Conservation (phyloP, 192 early-diverging fungal species). For the Chytriomyces confervae region DNA sequence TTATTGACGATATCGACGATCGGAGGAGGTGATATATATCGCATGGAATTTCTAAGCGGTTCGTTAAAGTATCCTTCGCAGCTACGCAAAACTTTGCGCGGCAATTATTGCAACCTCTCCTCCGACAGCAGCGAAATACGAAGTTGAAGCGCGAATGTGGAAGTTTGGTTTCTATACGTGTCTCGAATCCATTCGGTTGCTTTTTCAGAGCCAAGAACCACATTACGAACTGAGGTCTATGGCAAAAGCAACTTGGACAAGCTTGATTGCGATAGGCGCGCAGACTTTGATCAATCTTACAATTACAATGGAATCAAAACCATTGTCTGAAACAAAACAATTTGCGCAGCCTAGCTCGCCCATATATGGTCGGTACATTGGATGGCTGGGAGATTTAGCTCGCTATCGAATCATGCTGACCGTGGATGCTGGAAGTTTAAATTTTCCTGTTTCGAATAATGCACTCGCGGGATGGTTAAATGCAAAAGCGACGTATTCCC, state of each 20-base stretch:
- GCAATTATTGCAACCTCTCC: constrained; percentile 13
- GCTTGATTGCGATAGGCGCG: constrained; percentile 31
- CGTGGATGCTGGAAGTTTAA: constrained; percentile 8
- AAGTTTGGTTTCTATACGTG: constrained; percentile 36
- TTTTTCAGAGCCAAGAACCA: constrained; percentile 9
- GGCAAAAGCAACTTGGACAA: constrained; percentile 29
- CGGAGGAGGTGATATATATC: neutral
- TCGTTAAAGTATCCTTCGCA: neutral
- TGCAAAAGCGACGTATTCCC: constrained; percentile 30
- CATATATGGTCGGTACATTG: constrained; percentile 34
- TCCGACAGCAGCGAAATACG: constrained; percentile 36
- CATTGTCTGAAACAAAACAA: constrained; percentile 5
- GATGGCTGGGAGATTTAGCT: constrained; percentile 46
- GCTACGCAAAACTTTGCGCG: constrained; percentile 24
- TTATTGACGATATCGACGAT: neutral
- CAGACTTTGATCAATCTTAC: constrained; percentile 29
- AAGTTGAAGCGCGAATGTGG: constrained; percentile 48
- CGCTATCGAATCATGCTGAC: constrained; percentile 34
- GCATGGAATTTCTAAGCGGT: neutral
- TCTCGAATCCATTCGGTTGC: constrained; percentile 30
- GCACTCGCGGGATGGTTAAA: constrained; percentile 32
- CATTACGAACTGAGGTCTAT: neutral
- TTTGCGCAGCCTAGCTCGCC: constrained; percentile 28
- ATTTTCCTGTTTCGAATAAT: neutral
- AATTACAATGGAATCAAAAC: neutral